Percentiles rank a stretch among this genome's conserved stretches.
Conservation (phyloP, 441 rosid genomes). For the Bocquillonia castaneifolia region DNA sequence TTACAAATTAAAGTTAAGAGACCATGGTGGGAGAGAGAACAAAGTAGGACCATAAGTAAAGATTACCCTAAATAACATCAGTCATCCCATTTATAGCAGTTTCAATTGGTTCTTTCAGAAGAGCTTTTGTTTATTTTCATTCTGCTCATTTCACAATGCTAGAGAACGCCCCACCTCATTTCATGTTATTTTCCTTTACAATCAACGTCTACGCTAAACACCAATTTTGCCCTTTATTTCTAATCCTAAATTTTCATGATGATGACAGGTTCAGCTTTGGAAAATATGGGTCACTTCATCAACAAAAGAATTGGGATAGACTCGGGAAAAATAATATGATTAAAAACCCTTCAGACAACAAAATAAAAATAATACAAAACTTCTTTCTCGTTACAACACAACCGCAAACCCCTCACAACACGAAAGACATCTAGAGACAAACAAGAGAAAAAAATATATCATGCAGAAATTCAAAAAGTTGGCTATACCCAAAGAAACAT, state of each 20-base stretch:
- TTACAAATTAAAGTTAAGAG: too few species aligned
- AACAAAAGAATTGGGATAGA: not conserved
- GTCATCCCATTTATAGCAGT: too few species aligned
- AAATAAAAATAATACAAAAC: constrained; percentile 18
- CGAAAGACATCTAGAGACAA: constrained; percentile 8
- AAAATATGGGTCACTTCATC: not conserved
- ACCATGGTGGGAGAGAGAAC: too few species aligned
- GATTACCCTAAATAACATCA: too few species aligned
- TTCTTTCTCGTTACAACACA: constrained; percentile 23
- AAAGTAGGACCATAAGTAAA: too few species aligned
- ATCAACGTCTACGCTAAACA: not conserved
- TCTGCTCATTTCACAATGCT: too few species aligned
- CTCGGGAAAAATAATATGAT: not conserved
- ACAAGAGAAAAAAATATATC: constrained; percentile 1
- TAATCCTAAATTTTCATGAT: not conserved
- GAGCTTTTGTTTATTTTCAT: too few species aligned
- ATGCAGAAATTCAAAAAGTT: not conserved
- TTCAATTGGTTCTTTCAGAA: too few species aligned
- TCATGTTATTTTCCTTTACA: not conserved
- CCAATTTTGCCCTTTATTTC: not conserved
- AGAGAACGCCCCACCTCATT: too few species aligned
- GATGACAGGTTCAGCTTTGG: not conserved
- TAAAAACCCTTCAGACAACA: not conserved
- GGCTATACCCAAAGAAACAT: constrained; percentile 15
- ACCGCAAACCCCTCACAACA: constrained; percentile 17